Percentiles rank a stretch among this genome's conserved stretches.
These are phyloP conservation scores for Coemansia furcata DNA, from an alignment of 192 early-diverging fungal species.

Conservation along the genomic window DNA sequence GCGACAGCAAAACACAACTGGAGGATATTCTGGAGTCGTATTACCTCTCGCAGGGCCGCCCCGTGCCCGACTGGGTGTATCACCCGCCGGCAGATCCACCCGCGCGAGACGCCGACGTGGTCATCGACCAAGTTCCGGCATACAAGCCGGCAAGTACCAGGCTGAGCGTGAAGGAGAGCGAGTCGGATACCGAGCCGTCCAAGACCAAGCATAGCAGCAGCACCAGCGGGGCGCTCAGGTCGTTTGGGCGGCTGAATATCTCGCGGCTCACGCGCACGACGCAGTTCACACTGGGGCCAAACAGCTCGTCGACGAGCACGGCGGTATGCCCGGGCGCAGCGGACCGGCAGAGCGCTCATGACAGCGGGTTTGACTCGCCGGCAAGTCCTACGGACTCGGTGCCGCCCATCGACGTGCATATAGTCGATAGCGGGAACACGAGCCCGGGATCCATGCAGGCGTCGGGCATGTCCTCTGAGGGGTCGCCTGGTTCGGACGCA, in stretches of 20 bases:
- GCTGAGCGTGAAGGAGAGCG: not conserved
- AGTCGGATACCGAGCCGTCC: not conserved
- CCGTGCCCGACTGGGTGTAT: slow-evolving; percentile 40
- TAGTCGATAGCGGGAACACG: slow-evolving; percentile 18
- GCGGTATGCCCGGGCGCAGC: not conserved
- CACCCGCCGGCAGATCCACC: slow-evolving; percentile 37
- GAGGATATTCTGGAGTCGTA: slow-evolving; percentile 51
- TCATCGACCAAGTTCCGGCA: not conserved
- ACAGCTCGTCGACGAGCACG: slow-evolving; percentile 5
- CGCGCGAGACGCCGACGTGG: not conserved
- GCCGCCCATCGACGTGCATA: slow-evolving; percentile 2
- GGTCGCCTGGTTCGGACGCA: not conserved
- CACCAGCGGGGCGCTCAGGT: slow-evolving; percentile 11
- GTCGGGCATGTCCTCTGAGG: not conserved
- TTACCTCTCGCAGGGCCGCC: slow-evolving; percentile 33
- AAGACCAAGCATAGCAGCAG: slow-evolving; percentile 5
- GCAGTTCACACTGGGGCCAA: slow-evolving; percentile 1
- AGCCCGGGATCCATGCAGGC: not conserved
- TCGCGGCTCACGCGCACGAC: slow-evolving; percentile 10
- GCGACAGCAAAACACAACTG: slow-evolving; percentile 29
- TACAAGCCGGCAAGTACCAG: not conserved
- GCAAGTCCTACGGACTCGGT: not conserved
- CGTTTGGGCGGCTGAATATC: slow-evolving; percentile 31
- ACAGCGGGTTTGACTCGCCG: slow-evolving; percentile 20
- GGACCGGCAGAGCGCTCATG: not conserved